Evolutionary conservation across 306 rosid genomes (phyloP), one percentile per base, ranked within the genome.

Genomic region (Cucurbita maxima): DNA sequence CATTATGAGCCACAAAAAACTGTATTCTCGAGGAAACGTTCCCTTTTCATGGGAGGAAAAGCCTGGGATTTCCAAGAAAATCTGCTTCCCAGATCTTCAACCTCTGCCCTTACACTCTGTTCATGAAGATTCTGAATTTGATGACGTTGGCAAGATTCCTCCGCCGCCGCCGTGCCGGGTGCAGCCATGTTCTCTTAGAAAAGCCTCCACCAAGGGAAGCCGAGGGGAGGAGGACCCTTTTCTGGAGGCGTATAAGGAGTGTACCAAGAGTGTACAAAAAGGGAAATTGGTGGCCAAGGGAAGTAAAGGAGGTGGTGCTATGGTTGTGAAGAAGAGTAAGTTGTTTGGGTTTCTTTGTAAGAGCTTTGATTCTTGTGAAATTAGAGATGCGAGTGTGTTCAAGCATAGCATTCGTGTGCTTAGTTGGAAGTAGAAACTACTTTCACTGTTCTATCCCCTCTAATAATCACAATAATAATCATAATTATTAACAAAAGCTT

Each of bases 181-280:
- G 51, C 84, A 51, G 44, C 71, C 71, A 2, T 16, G 16, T 8
- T 10, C 81, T n/a, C 5, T 62, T 2, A 86, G 90, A 83, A 87
- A 90, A 81, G 37, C 52, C 70, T 92, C 92, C 0, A 79, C 76
- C 48, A 92, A 90, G 80, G 88, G 88, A 5, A 63, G 76, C 5
- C 75, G 74, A 50, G 74, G 81, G 80, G 84, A 88, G 34, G 84
- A 87, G 25, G 98, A 93, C 77, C 98, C 98, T 73, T 93, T 93
- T 80, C 90, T 90, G 45, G 57, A 83, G 63, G 98, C 98, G 1
- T 88, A 78, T 81, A 90, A 86, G 63, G 88, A 88, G 79, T 88
- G 96, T 74, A 83, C 93, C 78, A 51, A 76, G 88, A 88, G 79
- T 88, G 96, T 74, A 83, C 93, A 79, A 51, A 76, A 22, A 55